Evolutionary conservation across 2,329 filamentous ascomycete genomes (phyloP), one percentile per base, ranked within the genome.

Genomic region (Talaromyces islandicus): DNA sequence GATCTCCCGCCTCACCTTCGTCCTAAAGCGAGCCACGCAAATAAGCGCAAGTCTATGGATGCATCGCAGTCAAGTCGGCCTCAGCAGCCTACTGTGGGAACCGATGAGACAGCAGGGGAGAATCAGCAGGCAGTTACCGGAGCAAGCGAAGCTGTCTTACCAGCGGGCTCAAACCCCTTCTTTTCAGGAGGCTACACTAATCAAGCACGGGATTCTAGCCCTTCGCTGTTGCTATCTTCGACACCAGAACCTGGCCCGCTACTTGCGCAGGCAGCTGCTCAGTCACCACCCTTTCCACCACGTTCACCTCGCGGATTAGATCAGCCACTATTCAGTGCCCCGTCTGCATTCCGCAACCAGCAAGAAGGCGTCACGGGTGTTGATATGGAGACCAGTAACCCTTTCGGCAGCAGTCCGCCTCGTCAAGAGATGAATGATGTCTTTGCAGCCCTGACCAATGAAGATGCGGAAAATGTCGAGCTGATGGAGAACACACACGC

Each of bases 1-100:
- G 90, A 97, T 66, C 81, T 99, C 4, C 94, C 94, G 0, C 87
- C 92, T 63, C 86, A 90, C 65, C 84, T 92, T 63, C 88, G 90
- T 64, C 86, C 90, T 4, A 96, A 96, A 71, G 87, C 88, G 0
- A 87, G 89, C 63, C 86, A 84, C 63, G 75, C 87, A 6, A 73
- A 73, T 54, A 89, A 90, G 64, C 86, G 90, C 27, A 92, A 92
- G 72, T 86, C 87, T 4, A 78, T 85, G n/a, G 81, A 83, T 54
- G 65, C 71, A 7, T 66, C 71, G 4, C 75, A 70, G 48, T 57
- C 61, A 24, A 57, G 61, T 57, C 73, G 67, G 17, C 67, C 70
- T 56, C 54, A 65, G 10, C 64, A 51, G 67, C 17, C 63, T 74
- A 25, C 71, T 72, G 24, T 11, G 43, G 43, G 53, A 7, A 56